Percentiles rank a stretch among this genome's conserved stretches.
phyloP scores from a whole-genome alignment of 768 basidiomycete species.

The Pholiota molesta region DNA sequence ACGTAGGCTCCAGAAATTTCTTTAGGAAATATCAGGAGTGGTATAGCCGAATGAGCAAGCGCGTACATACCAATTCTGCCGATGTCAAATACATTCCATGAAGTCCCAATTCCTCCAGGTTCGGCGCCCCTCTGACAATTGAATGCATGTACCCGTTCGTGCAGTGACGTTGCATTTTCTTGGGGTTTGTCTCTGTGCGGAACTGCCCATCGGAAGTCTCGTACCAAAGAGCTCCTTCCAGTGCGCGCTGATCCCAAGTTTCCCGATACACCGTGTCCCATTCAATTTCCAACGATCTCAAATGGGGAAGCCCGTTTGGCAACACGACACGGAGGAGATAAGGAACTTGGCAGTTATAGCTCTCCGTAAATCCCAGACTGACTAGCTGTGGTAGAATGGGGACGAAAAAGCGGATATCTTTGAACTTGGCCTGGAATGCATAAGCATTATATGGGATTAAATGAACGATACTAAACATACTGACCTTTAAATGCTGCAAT shows the following conservation, averaged over 20 bases:
- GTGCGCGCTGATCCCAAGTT: background rate
- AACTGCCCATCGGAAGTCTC: conserved; percentile 16
- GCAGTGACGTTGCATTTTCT: background rate
- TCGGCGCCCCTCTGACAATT: conserved; percentile 14
- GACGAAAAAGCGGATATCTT: conserved; percentile 10
- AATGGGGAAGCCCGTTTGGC: conserved; percentile 16
- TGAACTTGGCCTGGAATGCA: background rate
- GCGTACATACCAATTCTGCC: background rate
- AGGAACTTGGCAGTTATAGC: conserved; percentile 20
- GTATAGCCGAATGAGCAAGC: background rate
- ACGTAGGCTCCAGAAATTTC: too few relatives aligned
- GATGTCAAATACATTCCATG: background rate
- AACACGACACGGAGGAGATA: conserved; percentile 21
- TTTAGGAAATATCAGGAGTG: background rate
- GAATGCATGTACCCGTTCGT: conserved; percentile 15
- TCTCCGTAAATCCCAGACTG: conserved; percentile 8
- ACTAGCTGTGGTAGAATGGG: conserved; percentile 14
- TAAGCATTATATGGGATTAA: too few relatives aligned
- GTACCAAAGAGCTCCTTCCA: conserved; percentile 19
- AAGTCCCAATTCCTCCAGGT: conserved; percentile 14
- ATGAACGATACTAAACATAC: background rate
- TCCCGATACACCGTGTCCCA: background rate
- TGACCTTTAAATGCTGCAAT: too few relatives aligned
- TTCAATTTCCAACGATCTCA: conserved; percentile 17
- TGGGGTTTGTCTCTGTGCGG: background rate